Evolutionary conservation across 2,329 filamentous ascomycete genomes (phyloP).

Genomic region (Trichoderma polysporum): DNA sequence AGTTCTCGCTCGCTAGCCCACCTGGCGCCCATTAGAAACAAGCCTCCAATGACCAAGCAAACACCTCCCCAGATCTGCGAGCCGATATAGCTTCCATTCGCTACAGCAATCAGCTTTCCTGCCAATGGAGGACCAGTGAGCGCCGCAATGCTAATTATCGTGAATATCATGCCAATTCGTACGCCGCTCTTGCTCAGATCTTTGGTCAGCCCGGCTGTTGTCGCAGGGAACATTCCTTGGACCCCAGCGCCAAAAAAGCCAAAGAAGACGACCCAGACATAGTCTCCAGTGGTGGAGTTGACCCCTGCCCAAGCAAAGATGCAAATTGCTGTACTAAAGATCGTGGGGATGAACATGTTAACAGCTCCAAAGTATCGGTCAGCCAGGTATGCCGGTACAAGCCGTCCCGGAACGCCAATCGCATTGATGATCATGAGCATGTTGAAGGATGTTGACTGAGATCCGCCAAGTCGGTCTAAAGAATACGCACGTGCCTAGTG

Average conservation of each 20-base stretch:
- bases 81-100: slow-evolving; percentile 46
- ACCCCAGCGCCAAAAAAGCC: slow-evolving; percentile 64
- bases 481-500: slow-evolving; percentile 40
- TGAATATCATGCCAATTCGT: slow-evolving; percentile 61
- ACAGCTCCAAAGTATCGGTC: slow-evolving; percentile 55
- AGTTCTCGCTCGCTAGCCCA: slow-evolving; percentile 32
- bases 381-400: slow-evolving; percentile 55
- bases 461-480: slow-evolving; percentile 44
- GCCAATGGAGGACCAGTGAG: slow-evolving; percentile 56
- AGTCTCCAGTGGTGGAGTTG: slow-evolving; percentile 35
- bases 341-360: slow-evolving; percentile 53
- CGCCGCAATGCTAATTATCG: slow-evolving; percentile 53
- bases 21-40: slow-evolving; percentile 43
- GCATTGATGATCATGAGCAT: slow-evolving; percentile 61
- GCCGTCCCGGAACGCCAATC: slow-evolving; percentile 54
- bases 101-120: slow-evolving; percentile 48
- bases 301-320: slow-evolving; percentile 57
- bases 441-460: slow-evolving; percentile 53
- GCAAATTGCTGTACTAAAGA: slow-evolving; percentile 46
- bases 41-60: slow-evolving; percentile 44
- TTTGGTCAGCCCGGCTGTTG: slow-evolving; percentile 45
- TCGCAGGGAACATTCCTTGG: slow-evolving; percentile 65
- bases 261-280: slow-evolving; percentile 62
- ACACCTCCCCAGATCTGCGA: slow-evolving; percentile 53
- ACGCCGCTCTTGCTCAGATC: slow-evolving; percentile 56